Base-by-base conservation (phyloP, 345 rosid species). In the Atalantia buxifolia region DNA sequence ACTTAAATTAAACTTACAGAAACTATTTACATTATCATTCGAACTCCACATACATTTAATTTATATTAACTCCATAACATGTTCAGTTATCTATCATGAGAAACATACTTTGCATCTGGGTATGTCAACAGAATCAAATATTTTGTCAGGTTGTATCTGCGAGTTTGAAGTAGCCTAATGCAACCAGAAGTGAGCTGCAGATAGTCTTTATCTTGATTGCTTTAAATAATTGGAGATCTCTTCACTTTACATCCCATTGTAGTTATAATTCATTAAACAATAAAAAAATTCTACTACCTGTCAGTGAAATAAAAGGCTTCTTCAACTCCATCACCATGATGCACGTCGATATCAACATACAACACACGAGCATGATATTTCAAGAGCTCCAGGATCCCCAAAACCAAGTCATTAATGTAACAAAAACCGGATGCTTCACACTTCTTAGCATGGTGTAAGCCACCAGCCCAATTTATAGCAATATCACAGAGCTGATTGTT, bases 321-420 rank as follows among this genome's bases (percentile, higher is more conserved):
- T 88, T 96, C 99, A 33, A 96, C 99, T n/a, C 99, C 99, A 85
- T 96, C 99, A 75, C 99, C 99, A 19, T 96, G 99, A 89, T 96
- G 99, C 78, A 96, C 99, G 77, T 96, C 98, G 70, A 96, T 96
- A 83, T 96, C 99, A 73, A 96, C 87, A 75, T 96, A 96, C 56
- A 96, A 68, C 56, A 96, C 95, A 55, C 97, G 98, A 57, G 97
- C 85, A 87, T 96, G 97, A 80, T 96, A 78, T 83, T 92, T 96
- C 76, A 96, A 81, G 83, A 96, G 89, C 90, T 96, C 99, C 77
- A 96, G 84, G 72, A 94, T 96, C 77, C 99, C 99, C 83, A 96
- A 84, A 48, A 96, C 99, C 79, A 96, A 87, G 87, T 96, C 98
- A 65, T 96, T 96, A 81, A 96, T 96, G 86, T 94, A 96, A 82